phyloP scores from a whole-genome alignment of 306 rosid species.

The Betula pendula region DNA sequence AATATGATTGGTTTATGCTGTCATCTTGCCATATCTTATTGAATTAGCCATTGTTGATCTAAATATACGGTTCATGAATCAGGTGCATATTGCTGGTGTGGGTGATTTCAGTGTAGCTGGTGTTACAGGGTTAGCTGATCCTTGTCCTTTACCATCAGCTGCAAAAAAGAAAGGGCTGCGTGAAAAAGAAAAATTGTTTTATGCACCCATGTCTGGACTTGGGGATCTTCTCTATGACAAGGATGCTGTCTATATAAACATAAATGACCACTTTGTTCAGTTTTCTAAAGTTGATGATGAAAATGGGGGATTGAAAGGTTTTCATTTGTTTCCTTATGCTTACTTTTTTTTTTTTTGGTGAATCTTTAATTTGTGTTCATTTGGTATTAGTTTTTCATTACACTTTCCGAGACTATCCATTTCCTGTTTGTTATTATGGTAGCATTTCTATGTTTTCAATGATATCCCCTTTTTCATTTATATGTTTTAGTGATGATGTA shows the following conservation, averaged over 20 bases:
- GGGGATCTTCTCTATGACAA: slow-evolving; percentile 96
- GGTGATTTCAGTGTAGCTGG: slow-evolving; percentile 79
- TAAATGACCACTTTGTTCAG: slow-evolving; percentile 84
- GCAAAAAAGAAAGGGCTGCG: slow-evolving; percentile 98
- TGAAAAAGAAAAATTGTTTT: slow-evolving; percentile 82
- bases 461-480: not conserved
- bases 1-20: not conserved
- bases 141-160: slow-evolving; percentile 96
- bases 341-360: slow-evolving; percentile 20
- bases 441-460: not conserved
- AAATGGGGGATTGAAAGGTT: slow-evolving; percentile 63
- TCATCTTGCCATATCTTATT: not conserved
- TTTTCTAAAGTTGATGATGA: slow-evolving; percentile 66
- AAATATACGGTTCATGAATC: slow-evolving; percentile 36
- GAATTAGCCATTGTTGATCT: slow-evolving; percentile 15
- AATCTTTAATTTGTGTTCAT: slow-evolving; percentile 19
- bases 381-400: not conserved
- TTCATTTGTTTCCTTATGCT: slow-evolving; percentile 9
- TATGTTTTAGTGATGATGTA: not conserved
- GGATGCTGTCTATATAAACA: slow-evolving; percentile 90
- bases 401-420: not conserved
- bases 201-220: slow-evolving; percentile 96
- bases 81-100: slow-evolving; percentile 96
- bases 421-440: not conserved
- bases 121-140: slow-evolving; percentile 69